Evolutionary conservation across 805 yeast species (phyloP).

Genomic region (Henningerozyma blattae): DNA sequence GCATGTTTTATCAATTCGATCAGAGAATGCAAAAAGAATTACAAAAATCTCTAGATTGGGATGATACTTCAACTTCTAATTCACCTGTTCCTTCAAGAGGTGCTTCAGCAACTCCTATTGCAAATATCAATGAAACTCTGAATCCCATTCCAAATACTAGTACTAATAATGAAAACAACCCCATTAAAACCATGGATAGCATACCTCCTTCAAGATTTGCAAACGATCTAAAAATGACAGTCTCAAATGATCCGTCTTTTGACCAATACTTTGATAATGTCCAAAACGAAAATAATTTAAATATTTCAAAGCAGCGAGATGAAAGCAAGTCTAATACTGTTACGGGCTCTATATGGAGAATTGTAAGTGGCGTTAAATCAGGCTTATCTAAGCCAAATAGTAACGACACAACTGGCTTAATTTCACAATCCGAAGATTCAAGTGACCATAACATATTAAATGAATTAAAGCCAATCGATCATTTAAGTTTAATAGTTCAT

Average conservation of each 20-base stretch:
- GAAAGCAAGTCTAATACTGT: constrained; percentile 23
- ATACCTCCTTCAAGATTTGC: too few relatives aligned
- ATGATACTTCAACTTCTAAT: constrained; percentile 4
- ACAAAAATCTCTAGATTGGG: constrained; percentile 37
- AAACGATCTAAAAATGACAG: too few relatives aligned
- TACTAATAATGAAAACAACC: background rate
- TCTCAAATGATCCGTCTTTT: constrained; percentile 6
- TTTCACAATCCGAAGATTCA: too few relatives aligned
- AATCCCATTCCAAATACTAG: background rate
- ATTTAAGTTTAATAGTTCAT: too few relatives aligned
- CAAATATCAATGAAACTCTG: background rate
- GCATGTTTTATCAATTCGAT: constrained; percentile 55
- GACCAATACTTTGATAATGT: background rate
- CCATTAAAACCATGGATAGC: too few relatives aligned
- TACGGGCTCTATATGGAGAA: constrained; percentile 35
- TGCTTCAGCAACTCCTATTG: background rate
- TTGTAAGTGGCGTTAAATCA: constrained; percentile 37
- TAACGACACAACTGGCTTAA: too few relatives aligned
- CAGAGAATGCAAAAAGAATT: constrained; percentile 53
- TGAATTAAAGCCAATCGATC: background rate
- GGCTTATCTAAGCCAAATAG: constrained; percentile 19
- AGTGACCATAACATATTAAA: background rate
- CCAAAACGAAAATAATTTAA: constrained; percentile 1
- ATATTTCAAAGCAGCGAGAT: background rate
- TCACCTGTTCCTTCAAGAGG: too few relatives aligned